Base-by-base conservation (phyloP, 495 filamentous ascomycete species). In the Neurospora sp. region DNA sequence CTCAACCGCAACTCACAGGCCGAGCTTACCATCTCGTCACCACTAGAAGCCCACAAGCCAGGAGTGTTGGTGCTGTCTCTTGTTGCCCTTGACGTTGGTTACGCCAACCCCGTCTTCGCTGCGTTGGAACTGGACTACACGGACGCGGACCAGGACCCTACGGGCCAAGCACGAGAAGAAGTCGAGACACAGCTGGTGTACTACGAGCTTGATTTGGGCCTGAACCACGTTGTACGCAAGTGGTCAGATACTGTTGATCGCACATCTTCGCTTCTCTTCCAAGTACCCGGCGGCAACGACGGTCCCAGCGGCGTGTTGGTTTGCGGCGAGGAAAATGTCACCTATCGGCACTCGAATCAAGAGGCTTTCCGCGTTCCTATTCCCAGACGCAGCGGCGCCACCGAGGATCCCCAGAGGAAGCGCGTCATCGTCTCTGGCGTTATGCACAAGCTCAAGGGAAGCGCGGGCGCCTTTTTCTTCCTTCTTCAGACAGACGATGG, bases 221-320 rank as follows among this genome's bases (percentile, higher is more conserved):
- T 99, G 71, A 99, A 99, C 75, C 96, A 98, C 82, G 94, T 99
- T 38, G 93, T 98, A 18, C 90, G 94, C 69, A 97, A 94, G 80
- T 98, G 96, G 94, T 89, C 92, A 16, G 96, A 98, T 77, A 88
- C 92, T 0, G 96, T 99, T 4, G 94, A 98, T 81, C 91, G 95
- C 39, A 94, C 92, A 11, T 91, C 95, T 6, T 93, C 90, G 39
- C 90, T 97, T 76, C 86, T 99, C 5, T 98, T 98, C 80, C 95
- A 97, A 78, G 95, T 98, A 5, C 96, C 96, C 4, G 96, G 96
- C 41, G 96, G 96, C 39, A 91, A 90, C 12, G 94, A 97, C 83
- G 94, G 93, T 16, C 96, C 96, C 3, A 96, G 94, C 78, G 96
- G 96, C 78, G 94, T 98, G 31, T 81, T 99, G 59, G 94, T 98